Base-by-base conservation (phyloP, 2,329 filamentous ascomycete genomes). In the Grosmannia penicillata region DNA sequence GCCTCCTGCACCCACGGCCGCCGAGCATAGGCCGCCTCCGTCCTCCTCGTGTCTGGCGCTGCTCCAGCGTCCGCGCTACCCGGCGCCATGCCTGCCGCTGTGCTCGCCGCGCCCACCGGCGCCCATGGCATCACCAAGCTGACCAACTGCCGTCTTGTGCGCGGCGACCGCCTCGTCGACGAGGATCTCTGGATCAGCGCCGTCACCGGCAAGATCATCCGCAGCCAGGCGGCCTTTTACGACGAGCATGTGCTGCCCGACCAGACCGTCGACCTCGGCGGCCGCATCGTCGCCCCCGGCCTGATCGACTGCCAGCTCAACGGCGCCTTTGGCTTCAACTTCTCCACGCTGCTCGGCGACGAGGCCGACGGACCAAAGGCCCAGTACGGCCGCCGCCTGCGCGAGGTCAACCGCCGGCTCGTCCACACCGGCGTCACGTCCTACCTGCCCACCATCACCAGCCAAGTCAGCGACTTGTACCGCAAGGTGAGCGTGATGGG, bases 251-350 rank as follows among this genome's bases (percentile, higher is more conserved):
- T 70, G 38, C 63, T 78, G 3, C 83, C 87, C 2, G 82, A 89
- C 53, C 61, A 76, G 48, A 77, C 78, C 38, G 67, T 94, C 49
- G 76, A 95, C 51, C 74, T 95, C 2, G 73, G 76, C 37, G 84
- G 85, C 42, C 83, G 83, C 49, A 89, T 94, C 47, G 56, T 95
- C 17, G 75, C 82, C 1, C 85, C 87, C 0, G 87, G 87, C 21
- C 70, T 95, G 53, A 91, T 95, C 49, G 87, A 95, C 48, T 80
- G 81, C 37, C 87, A 95, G 58, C 75, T 95, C 48, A 95, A 95
- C 52, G 87, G 87, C 34, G 86, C 82, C 9, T 89, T 86, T 51
- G 86, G 86, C 40, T 93, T 94, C 65, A 89, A 94, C 62, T 94
- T 93, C 56, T 91, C 84, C 4, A 75, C 76, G 1, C 66, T 85